A percentile compares a stretch with the other conserved stretches of the same genome.
phyloP scores from a whole-genome alignment of 23 red algal genomes.

The Gracilaria gracilis region DNA sequence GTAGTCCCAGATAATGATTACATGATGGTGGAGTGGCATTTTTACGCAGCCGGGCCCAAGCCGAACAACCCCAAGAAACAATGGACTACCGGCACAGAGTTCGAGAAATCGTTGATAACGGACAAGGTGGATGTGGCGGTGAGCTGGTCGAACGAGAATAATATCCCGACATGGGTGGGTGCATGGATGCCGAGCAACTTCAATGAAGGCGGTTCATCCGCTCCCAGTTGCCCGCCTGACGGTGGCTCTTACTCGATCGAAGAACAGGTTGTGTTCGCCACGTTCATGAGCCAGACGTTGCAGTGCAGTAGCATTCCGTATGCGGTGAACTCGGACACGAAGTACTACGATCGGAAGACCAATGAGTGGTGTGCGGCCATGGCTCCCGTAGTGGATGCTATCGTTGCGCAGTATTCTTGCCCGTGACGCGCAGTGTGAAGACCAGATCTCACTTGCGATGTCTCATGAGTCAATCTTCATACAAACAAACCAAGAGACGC shows the following conservation, averaged over 20 bases:
- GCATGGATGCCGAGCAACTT: too few relatives aligned
- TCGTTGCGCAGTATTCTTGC: not conserved
- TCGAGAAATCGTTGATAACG: slow-evolving; percentile 14
- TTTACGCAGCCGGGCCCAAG: slow-evolving; percentile 20
- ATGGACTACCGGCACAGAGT: slow-evolving; percentile 28
- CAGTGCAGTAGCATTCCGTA: not conserved
- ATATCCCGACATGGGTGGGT: too few relatives aligned
- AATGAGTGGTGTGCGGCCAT: slow-evolving; percentile 9
- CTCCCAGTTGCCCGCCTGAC: not conserved
- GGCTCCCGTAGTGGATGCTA: not conserved
- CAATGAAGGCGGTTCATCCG: not conserved
- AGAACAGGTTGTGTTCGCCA: slow-evolving; percentile 3
- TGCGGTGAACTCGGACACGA: slow-evolving; percentile 27
- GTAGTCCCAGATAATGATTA: slow-evolving; percentile 27
- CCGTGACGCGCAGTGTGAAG: too few relatives aligned
- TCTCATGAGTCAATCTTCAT: too few relatives aligned
- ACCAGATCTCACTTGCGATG: too few relatives aligned
- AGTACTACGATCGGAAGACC: slow-evolving; percentile 6
- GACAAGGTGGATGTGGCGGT: slow-evolving; percentile 14
- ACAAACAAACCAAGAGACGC: too few relatives aligned
- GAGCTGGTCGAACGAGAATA: slow-evolving; percentile 5
- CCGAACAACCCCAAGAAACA: slow-evolving; percentile 15
- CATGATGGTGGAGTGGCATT: slow-evolving; percentile 37
- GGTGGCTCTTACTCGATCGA: slow-evolving; percentile 12
- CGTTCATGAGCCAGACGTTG: slow-evolving; percentile 17